Evolutionary conservation across 2,329 filamentous ascomycete genomes (phyloP), one percentile per base, ranked within the genome.

Genomic region (Neurospora crassa): DNA sequence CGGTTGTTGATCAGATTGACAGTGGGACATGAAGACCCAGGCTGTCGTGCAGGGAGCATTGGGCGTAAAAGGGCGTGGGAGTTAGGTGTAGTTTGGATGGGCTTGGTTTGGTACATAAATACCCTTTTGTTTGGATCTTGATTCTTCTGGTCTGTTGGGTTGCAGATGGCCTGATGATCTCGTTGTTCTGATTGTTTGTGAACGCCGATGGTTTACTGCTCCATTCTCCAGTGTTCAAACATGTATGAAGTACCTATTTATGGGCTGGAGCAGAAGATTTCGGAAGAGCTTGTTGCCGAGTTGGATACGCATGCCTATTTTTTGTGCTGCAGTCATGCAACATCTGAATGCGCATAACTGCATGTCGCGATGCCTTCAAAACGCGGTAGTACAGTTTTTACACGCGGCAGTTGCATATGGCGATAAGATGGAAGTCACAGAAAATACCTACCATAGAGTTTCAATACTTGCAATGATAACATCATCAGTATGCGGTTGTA

Each of bases 1-100:
- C 85, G 73, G 79, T 84, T 6, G 82, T 83, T 1, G 80, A 82
- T 14, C 84, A 87, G 77, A 86, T 87, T 73, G 86, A 89, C 75
- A 87, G 85, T 72, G 87, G 87, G 3, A 76, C 86, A 69, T 87
- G 74, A 79, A n/a, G 45, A 40, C 40, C 40, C 40, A 40, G 40
- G 40, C 40, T 11, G 40, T 40, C 40, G 40, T 40, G 10, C 40
- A 40, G 40, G 40, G 40, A 40, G 40, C n/a, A 5, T 3, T 45
- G 10, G 43, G n/a, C 6, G n/a, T 40, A 40, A 10, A 12, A 40
- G 43, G 43, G 16, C 6, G 10, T 45, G 20, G 45, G 11, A 53
- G 7, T 5, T 59, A 3, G 53, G 47, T 59, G 47, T 34, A 2
- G 4, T 29, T 29, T 59, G 24, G 16, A 18, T 59, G 47, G 24